Evolutionary conservation across 305 asterid genomes (phyloP).

Genomic region (Solanum chacoense): DNA sequence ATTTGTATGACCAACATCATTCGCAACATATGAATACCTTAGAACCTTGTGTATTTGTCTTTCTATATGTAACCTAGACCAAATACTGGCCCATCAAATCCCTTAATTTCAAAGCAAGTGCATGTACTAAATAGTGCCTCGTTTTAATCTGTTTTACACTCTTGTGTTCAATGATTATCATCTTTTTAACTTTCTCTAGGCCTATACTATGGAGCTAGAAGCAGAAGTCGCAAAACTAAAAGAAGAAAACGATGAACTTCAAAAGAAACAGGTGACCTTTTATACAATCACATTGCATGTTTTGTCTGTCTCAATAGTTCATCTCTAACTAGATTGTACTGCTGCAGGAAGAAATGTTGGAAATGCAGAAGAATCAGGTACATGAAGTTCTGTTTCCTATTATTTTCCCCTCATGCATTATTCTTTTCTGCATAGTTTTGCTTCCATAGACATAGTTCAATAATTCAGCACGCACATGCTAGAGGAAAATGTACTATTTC

Average conservation of each 20-base stretch:
- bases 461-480: neutral
- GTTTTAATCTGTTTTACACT: neutral
- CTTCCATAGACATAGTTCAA: neutral
- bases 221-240: slow-evolving; percentile 85
- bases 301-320: neutral
- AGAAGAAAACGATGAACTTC: slow-evolving; percentile 71
- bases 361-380: slow-evolving; percentile 83
- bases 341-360: slow-evolving; percentile 45
- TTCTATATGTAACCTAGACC: neutral
- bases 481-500: neutral
- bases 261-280: slow-evolving; percentile 56
- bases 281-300: neutral
- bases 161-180: neutral
- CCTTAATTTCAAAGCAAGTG: neutral
- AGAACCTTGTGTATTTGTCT: neutral
- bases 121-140: neutral
- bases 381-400: neutral
- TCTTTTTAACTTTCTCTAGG: slow-evolving; percentile 30
- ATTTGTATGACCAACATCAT: too few relatives aligned
- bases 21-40: neutral
- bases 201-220: slow-evolving; percentile 85
- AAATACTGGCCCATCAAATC: neutral
- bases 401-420: neutral
- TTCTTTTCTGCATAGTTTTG: neutral
- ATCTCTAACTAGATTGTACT: neutral